These are phyloP conservation scores for Aspergillus egyptiacus DNA, from an alignment of 495 filamentous ascomycete species.

Conservation along the genomic window DNA sequence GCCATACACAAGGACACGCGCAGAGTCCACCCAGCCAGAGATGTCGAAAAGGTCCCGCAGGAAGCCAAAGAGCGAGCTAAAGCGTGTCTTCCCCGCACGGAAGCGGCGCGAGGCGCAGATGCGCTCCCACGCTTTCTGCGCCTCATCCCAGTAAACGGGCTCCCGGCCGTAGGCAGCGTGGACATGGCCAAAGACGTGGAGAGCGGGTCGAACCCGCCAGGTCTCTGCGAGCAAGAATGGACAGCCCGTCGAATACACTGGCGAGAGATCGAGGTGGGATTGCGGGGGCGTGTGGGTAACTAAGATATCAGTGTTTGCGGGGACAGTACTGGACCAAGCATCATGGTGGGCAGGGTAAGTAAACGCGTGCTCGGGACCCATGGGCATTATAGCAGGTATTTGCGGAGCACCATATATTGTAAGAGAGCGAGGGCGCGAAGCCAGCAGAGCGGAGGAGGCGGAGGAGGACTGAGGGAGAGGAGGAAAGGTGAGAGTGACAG, in stretches of 20 bases:
- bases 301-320: slow-evolving; percentile 70
- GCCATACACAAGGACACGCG: slow-evolving; percentile 57
- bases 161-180: slow-evolving; percentile 62
- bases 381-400: slow-evolving; percentile 49
- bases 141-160: slow-evolving; percentile 71
- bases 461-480: slow-evolving; percentile 14
- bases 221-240: slow-evolving; percentile 66
- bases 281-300: slow-evolving; percentile 72
- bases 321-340: slow-evolving; percentile 63
- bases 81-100: slow-evolving; percentile 22
- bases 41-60: slow-evolving; percentile 49
- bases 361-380: slow-evolving; percentile 60
- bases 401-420: slow-evolving; percentile 60
- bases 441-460: slow-evolving; percentile 10
- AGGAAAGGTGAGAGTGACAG: slow-evolving; percentile 45
- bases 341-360: slow-evolving; percentile 55
- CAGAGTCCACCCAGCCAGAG: slow-evolving; percentile 55
- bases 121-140: slow-evolving; percentile 64
- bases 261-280: slow-evolving; percentile 67
- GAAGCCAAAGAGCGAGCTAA: slow-evolving; percentile 33
- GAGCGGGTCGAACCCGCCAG: slow-evolving; percentile 68
- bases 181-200: slow-evolving; percentile 89
- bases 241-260: slow-evolving; percentile 59
- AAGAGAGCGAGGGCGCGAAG: slow-evolving; percentile 33
- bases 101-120: slow-evolving; percentile 39